phyloP scores from a whole-genome alignment of 352 stramenopile genomes.

The Globisporangium rhizosaccharum region DNA sequence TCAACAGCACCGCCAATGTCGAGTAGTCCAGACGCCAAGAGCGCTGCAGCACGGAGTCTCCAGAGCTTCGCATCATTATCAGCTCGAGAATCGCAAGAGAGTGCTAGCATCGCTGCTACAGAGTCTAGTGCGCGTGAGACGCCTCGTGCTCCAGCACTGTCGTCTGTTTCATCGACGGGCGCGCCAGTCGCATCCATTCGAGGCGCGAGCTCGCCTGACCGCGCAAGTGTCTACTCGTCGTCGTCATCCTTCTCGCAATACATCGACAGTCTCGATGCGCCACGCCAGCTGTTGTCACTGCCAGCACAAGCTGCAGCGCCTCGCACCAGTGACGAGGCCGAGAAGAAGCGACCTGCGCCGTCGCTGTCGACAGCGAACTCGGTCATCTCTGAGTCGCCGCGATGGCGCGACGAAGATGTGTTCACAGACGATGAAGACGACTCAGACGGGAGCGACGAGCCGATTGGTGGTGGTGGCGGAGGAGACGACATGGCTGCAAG shows the following conservation, averaged over 20 bases:
- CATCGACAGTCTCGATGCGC: conserved; percentile 2
- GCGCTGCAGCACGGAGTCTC: background rate
- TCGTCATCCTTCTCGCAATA: conserved; percentile 9
- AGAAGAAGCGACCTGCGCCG: background rate
- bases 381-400: conserved; percentile 15
- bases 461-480: background rate
- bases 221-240: conserved; percentile 10
- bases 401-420: conserved; percentile 25
- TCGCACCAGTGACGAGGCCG: background rate
- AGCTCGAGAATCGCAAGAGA: conserved; percentile 3
- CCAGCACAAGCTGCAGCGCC: background rate
- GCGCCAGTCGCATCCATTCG: background rate
- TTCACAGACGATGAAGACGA: conserved; percentile 23
- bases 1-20: background rate
- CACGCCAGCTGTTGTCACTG: background rate
- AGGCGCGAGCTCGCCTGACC: conserved; percentile 3
- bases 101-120: background rate
- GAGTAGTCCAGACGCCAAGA: conserved; percentile 6
- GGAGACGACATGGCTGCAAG: background rate
- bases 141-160: background rate
- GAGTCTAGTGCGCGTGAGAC: background rate
- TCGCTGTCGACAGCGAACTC: background rate
- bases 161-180: background rate
- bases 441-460: background rate
- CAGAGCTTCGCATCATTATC: background rate